Evolutionary conservation across 75 land plant genomes (phyloP).

Genomic region (Chamaecyparis obtusa): DNA sequence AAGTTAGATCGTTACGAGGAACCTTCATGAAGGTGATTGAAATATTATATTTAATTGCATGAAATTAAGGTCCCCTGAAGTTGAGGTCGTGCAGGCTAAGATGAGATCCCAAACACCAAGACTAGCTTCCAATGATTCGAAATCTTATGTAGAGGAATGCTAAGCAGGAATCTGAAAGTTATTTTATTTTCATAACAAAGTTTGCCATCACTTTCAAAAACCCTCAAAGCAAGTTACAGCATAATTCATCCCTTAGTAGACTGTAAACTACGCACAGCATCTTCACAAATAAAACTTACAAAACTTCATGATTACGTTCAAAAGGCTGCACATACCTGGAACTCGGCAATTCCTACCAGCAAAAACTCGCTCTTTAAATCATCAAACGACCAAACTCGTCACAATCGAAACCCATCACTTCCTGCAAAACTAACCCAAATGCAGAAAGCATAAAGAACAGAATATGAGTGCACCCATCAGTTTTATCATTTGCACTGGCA

Average conservation of each 20-base stretch:
- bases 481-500: neutral
- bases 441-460: neutral
- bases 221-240: neutral
- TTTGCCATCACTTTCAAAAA: neutral
- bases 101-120: neutral
- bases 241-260: neutral
- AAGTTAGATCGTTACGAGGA: neutral
- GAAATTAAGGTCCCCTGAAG: neutral
- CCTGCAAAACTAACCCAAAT: neutral
- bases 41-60: neutral
- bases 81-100: neutral
- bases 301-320: neutral
- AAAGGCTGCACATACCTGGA: neutral
- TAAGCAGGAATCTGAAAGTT: neutral
- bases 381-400: neutral
- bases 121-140: neutral
- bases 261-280: neutral
- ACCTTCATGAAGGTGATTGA: neutral
- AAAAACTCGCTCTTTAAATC: neutral
- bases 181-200: neutral
- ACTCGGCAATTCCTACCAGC: neutral
- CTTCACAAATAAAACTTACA: neutral
- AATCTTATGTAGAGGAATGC: neutral
- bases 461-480: neutral
- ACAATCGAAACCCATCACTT: neutral